Evolutionary conservation across 1,284 basidiomycete species (phyloP).

Genomic region (Ustilago tritici): DNA sequence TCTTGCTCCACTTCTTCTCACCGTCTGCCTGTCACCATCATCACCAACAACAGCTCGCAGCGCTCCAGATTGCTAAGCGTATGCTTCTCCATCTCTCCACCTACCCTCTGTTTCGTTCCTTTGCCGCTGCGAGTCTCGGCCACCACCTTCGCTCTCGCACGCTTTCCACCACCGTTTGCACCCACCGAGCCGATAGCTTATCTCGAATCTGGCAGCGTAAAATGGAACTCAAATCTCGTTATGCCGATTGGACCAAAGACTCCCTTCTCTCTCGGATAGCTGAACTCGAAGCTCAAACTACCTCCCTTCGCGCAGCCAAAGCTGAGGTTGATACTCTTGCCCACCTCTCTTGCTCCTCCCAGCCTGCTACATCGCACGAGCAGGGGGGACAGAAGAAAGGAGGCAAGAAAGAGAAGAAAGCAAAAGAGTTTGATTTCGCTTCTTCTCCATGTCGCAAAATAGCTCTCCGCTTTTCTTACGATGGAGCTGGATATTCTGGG

Average conservation of each 20-base stretch:
- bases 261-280: constrained; percentile 53
- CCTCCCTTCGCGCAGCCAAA: constrained; percentile 18
- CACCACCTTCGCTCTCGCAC: neutral
- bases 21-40: neutral
- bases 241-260: constrained; percentile 49
- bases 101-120: neutral
- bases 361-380: neutral
- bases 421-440: constrained; percentile 75
- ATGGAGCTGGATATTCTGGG: constrained; percentile 91
- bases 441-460: constrained; percentile 83
- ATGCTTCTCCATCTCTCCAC: neutral
- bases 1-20: neutral
- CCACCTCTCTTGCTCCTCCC: neutral
- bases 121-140: neutral
- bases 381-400: constrained; percentile 5
- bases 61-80: neutral
- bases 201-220: constrained; percentile 33
- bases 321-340: constrained; percentile 3
- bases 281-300: constrained; percentile 50
- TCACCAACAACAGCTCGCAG: neutral
- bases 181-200: constrained; percentile 2
- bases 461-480: constrained; percentile 89
- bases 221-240: constrained; percentile 53
- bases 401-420: constrained; percentile 35
- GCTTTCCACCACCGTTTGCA: neutral